phyloP scores from a whole-genome alignment of 495 filamentous ascomycete genomes.

The Cenococcum geophilum region DNA sequence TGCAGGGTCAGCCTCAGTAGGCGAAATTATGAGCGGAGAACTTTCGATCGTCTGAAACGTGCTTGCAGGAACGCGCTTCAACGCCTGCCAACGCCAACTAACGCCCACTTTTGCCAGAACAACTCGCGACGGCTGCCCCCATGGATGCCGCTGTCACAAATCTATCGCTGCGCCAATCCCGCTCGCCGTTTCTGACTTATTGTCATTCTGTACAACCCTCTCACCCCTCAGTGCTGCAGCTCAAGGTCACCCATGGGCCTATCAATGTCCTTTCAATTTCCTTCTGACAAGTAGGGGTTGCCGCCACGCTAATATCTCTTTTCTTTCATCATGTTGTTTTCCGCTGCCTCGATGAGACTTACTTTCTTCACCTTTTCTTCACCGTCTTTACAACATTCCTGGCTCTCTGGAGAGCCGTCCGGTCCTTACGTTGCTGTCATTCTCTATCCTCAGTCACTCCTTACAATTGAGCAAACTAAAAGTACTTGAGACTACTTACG shows the following conservation, averaged over 20 bases:
- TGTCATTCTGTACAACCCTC: not conserved
- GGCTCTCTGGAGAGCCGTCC: constrained; percentile 50
- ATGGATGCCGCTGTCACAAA: constrained; percentile 23
- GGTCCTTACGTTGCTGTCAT: constrained; percentile 36
- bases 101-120: not conserved
- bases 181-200: not conserved
- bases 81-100: not conserved
- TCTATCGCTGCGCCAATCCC: constrained; percentile 15
- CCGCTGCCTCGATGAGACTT: constrained; percentile 13
- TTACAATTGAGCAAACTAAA: constrained; percentile 15
- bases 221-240: not conserved
- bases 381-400: constrained; percentile 26
- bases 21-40: constrained; percentile 1
- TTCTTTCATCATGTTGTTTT: constrained; percentile 11
- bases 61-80: not conserved
- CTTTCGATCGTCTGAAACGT: not conserved
- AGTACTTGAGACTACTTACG: constrained; percentile 21
- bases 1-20: not conserved
- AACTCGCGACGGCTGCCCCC: constrained; percentile 19
- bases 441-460: constrained; percentile 17
- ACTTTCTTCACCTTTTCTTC: constrained; percentile 20
- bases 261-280: constrained; percentile 24
- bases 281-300: constrained; percentile 19
- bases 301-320: not conserved
- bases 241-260: not conserved